Evolutionary conservation across 768 basidiomycete species (phyloP).

Genomic region (Leccinum boreale): DNA sequence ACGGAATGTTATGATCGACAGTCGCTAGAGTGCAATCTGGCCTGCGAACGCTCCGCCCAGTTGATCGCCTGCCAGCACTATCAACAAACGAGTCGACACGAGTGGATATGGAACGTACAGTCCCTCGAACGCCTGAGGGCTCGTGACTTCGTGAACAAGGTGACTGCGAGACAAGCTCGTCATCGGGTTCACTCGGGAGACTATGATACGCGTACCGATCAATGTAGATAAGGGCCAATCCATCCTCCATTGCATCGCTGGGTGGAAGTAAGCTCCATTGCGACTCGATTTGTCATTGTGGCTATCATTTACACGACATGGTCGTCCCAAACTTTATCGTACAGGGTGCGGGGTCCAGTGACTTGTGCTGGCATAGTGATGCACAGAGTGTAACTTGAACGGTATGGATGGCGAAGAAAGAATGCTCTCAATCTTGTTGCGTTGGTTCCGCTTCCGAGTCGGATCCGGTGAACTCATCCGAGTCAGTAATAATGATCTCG

Average conservation of each 20-base stretch:
- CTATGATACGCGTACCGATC: slow-evolving; percentile 53
- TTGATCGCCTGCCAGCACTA: slow-evolving; percentile 50
- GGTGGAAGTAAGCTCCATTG: slow-evolving; percentile 5
- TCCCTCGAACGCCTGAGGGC: slow-evolving; percentile 89
- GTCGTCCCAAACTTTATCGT: slow-evolving; percentile 98
- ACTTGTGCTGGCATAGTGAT: slow-evolving; percentile 51
- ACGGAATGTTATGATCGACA: slow-evolving; percentile 87
- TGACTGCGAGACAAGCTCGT: slow-evolving; percentile 33
- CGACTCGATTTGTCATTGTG: slow-evolving; percentile 1
- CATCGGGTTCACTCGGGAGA: background rate
- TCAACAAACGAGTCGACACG: slow-evolving; percentile 9
- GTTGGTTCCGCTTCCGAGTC: no score
- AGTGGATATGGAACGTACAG: slow-evolving; percentile 45
- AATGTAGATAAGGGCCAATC: slow-evolving; percentile 79
- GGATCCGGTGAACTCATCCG: no score
- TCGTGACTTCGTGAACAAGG: slow-evolving; percentile 89
- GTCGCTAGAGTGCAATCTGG: slow-evolving; percentile 89
- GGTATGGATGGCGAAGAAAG: no score
- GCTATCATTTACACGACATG: slow-evolving; percentile 73
- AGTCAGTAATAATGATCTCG: no score
- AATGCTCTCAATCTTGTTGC: no score
- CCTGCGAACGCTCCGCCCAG: slow-evolving; percentile 72
- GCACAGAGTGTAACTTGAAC: no score
- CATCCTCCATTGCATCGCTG: slow-evolving; percentile 72
- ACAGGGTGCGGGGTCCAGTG: slow-evolving; percentile 78